Evolutionary conservation across 495 filamentous ascomycete species (phyloP).

Genomic region (Lineolata rhizophorae): DNA sequence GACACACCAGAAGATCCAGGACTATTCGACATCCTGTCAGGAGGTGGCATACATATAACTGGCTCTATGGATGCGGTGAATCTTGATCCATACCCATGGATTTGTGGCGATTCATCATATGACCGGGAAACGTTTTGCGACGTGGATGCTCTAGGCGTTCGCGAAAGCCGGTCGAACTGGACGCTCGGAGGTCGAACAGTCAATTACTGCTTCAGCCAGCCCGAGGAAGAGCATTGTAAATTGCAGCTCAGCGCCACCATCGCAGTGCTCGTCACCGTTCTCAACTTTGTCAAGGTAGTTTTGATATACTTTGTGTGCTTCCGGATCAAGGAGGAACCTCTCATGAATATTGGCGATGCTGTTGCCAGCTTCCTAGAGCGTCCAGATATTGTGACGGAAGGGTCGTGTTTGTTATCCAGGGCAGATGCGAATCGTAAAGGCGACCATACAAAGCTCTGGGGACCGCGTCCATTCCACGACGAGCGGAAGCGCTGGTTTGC

Average conservation of each 20-base stretch:
- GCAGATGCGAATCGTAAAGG: constrained; percentile 2
- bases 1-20: too few species aligned
- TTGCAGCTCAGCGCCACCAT: constrained; percentile 23
- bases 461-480: not conserved
- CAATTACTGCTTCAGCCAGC: constrained; percentile 22
- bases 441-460: not conserved
- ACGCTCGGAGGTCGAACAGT: too few species aligned
- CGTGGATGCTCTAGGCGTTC: too few species aligned
- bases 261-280: constrained; percentile 19
- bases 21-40: too few species aligned
- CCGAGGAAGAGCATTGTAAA: constrained; percentile 17
- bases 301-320: constrained; percentile 17
- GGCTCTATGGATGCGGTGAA: too few species aligned
- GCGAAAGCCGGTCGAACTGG: too few species aligned
- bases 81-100: too few species aligned
- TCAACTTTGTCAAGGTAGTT: constrained; percentile 19
- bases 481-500: not conserved
- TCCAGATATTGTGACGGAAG: constrained; percentile 4
- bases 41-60: too few species aligned
- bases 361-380: constrained; percentile 23
- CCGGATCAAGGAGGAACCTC: constrained; percentile 11
- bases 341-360: constrained; percentile 31
- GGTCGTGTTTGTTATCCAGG: constrained; percentile 2
- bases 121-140: too few species aligned
- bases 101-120: too few species aligned